These are phyloP conservation scores for Filobasidium wieringae DNA, from an alignment of 768 basidiomycete species.

Conservation along the genomic window DNA sequence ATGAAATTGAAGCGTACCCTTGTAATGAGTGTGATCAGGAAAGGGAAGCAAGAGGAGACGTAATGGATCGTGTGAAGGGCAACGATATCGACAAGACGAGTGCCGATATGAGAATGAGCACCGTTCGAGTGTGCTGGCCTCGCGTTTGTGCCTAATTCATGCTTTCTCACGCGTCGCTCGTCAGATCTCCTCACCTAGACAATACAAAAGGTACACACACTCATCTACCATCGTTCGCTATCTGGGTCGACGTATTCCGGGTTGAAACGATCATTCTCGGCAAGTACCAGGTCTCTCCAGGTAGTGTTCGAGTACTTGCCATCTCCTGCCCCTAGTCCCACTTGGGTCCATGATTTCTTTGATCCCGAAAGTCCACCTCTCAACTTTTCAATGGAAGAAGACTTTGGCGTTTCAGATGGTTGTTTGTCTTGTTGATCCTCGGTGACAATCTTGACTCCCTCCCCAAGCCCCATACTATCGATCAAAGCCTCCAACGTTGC, in stretches of 20 bases:
- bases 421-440: background rate
- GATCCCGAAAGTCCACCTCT: background rate
- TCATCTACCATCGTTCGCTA: too few relatives aligned
- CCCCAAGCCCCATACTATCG: slow-evolving; percentile 9
- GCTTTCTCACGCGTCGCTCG: too few relatives aligned
- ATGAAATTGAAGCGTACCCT: too few relatives aligned
- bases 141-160: too few relatives aligned
- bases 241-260: slow-evolving; percentile 5
- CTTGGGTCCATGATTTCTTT: background rate
- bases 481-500: slow-evolving; percentile 3
- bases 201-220: too few relatives aligned
- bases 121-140: too few relatives aligned
- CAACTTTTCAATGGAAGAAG: background rate
- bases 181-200: too few relatives aligned
- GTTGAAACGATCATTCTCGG: slow-evolving; percentile 2
- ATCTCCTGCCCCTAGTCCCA: background rate
- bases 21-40: too few relatives aligned
- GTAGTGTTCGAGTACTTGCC: background rate
- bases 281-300: slow-evolving; percentile 4
- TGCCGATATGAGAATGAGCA: too few relatives aligned
- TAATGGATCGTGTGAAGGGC: too few relatives aligned
- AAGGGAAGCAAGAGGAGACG: too few relatives aligned
- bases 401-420: background rate
- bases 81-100: too few relatives aligned
- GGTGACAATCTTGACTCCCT: background rate